Conservation (phyloP, 176 grass and related monocot species). For the Bonia amplexicaulis region DNA sequence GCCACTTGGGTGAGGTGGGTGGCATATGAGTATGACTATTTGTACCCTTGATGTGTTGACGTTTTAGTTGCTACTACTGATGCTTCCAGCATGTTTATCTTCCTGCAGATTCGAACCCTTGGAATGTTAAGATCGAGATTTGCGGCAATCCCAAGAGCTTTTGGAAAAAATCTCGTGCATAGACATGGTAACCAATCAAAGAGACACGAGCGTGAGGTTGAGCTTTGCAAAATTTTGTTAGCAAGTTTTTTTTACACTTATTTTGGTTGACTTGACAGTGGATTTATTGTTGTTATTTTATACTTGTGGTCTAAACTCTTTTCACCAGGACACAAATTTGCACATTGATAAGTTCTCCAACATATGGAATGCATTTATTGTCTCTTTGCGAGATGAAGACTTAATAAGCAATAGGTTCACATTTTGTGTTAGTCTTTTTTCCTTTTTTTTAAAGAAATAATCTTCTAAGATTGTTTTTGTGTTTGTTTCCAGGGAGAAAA, state of each 20-base stretch:
- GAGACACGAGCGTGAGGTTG: slow-evolving; percentile 33
- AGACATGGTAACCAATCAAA: neutral
- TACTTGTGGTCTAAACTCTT: neutral
- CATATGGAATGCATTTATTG: slow-evolving; percentile 89
- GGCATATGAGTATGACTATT: slow-evolving; percentile 18
- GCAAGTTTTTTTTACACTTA: neutral
- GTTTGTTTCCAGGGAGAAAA: slow-evolving; percentile 58
- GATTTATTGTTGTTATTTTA: neutral
- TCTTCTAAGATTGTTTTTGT: neutral
- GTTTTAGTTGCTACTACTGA: slow-evolving; percentile 7
- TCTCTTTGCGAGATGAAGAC: slow-evolving; percentile 79
- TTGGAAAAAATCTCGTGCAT: slow-evolving; percentile 59
- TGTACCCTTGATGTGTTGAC: slow-evolving; percentile 8
- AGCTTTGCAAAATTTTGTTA: no score
- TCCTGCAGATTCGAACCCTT: slow-evolving; percentile 79
- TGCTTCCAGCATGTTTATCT: slow-evolving; percentile 25
- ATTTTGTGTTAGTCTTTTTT: slow-evolving; percentile 23
- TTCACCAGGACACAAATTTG: slow-evolving; percentile 35
- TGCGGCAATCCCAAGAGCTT: slow-evolving; percentile 54
- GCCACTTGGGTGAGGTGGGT: slow-evolving; percentile 89
- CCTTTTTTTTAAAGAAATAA: neutral
- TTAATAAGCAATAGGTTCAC: slow-evolving; percentile 69
- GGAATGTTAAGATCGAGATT: slow-evolving; percentile 97
- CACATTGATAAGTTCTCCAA: slow-evolving; percentile 54
- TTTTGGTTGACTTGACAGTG: neutral